A percentile compares a stretch with the other conserved stretches of the same genome.
Evolutionary conservation across 1,284 basidiomycete species (phyloP).

Genomic region (Ganoderma meredithae): DNA sequence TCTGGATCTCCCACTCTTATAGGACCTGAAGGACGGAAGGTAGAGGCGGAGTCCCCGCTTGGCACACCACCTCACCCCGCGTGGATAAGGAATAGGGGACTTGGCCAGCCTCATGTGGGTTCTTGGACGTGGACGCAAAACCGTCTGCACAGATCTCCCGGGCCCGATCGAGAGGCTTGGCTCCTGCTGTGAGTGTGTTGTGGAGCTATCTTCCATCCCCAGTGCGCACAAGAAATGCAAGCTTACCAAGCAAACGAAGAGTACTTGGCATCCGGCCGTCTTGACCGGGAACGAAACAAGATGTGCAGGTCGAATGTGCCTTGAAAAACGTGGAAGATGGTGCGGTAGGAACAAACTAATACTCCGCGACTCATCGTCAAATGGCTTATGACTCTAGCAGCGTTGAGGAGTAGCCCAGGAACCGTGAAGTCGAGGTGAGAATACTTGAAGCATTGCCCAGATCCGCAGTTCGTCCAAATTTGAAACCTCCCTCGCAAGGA

Average conservation of each 20-base stretch:
- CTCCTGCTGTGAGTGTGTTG: background rate
- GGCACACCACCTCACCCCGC: background rate
- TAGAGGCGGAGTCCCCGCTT: background rate
- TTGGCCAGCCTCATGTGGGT: background rate
- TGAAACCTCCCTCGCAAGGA: too few relatives aligned
- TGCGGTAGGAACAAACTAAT: background rate
- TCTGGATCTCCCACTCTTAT: background rate
- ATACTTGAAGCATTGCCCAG: too few relatives aligned
- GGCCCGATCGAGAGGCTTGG: background rate
- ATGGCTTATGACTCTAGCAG: background rate
- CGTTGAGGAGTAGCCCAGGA: background rate
- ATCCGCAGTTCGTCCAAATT: too few relatives aligned
- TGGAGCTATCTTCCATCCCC: background rate
- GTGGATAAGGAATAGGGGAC: constrained; percentile 1
- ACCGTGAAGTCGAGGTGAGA: too few relatives aligned
- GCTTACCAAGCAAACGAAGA: background rate
- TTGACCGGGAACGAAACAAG: background rate
- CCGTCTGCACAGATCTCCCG: background rate
- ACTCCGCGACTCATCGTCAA: background rate
- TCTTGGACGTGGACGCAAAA: background rate
- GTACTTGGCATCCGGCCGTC: background rate
- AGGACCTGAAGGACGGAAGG: background rate
- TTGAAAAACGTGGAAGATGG: background rate
- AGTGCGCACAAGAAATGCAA: background rate
- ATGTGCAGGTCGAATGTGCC: background rate